A percentile compares a stretch with the other conserved stretches of the same genome.
phyloP scores from a whole-genome alignment of 2,329 filamentous ascomycete species.

The Trichoderma harzianum region DNA sequence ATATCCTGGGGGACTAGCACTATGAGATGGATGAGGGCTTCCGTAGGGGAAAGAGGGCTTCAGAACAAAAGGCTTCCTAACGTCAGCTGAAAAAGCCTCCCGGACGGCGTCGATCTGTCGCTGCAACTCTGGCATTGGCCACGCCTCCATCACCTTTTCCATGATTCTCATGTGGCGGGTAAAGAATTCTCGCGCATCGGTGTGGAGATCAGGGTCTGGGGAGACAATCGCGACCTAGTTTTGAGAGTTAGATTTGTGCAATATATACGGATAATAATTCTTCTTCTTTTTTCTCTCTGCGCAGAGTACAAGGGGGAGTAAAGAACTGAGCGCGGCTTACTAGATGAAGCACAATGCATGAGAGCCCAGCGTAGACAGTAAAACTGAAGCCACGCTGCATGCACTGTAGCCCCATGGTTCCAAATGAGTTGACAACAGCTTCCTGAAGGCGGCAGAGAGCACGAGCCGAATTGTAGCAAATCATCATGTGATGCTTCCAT shows the following conservation, averaged over 20 bases:
- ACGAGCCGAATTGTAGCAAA: slow-evolving; percentile 83
- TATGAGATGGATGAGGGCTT: slow-evolving; percentile 64
- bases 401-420: slow-evolving; percentile 75
- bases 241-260: background rate
- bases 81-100: slow-evolving; percentile 86
- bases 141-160: slow-evolving; percentile 76
- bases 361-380: slow-evolving; percentile 86
- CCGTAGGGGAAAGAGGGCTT: slow-evolving; percentile 86
- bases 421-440: slow-evolving; percentile 71
- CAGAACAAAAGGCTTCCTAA: slow-evolving; percentile 79
- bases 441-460: slow-evolving; percentile 84
- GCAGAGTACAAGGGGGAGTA: background rate
- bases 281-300: background rate
- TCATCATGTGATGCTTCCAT: slow-evolving; percentile 85
- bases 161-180: slow-evolving; percentile 90
- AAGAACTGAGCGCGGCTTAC: slow-evolving; percentile 52
- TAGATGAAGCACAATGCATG: slow-evolving; percentile 88
- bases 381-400: slow-evolving; percentile 96
- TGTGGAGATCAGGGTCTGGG: slow-evolving; percentile 82
- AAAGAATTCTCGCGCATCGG: slow-evolving; percentile 83
- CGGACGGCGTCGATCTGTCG: slow-evolving; percentile 85
- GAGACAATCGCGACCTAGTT: slow-evolving; percentile 83
- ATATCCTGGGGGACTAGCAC: slow-evolving; percentile 58
- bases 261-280: background rate
- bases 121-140: slow-evolving; percentile 87